These are phyloP conservation scores for Talaromyces piceae DNA, from an alignment of 2,329 filamentous ascomycete genomes.

Conservation along the genomic window DNA sequence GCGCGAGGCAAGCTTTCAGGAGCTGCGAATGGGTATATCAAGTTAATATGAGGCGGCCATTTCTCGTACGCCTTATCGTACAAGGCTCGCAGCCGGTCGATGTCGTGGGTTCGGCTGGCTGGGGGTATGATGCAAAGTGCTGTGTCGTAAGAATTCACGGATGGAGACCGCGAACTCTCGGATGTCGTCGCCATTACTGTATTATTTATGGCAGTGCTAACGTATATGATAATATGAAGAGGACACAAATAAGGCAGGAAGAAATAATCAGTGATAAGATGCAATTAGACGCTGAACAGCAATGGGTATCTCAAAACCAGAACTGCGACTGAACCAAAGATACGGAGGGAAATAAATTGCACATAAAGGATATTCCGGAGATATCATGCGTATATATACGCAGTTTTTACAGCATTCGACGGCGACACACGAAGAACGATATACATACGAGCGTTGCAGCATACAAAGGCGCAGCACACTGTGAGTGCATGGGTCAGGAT, in stretches of 20 bases:
- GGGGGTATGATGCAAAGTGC: slow-evolving; percentile 56
- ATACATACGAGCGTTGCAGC: not conserved
- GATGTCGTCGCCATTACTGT: slow-evolving; percentile 1
- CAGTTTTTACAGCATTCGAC: no score
- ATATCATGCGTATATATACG: no score
- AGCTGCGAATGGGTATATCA: slow-evolving; percentile 59
- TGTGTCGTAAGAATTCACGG: slow-evolving; percentile 46
- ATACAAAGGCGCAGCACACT: not conserved
- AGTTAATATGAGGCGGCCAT: slow-evolving; percentile 62
- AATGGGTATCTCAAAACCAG: not conserved
- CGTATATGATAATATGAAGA: not conserved
- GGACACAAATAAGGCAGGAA: not conserved
- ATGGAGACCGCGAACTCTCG: not conserved
- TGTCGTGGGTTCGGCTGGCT: slow-evolving; percentile 36
- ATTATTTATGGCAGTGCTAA: not conserved
- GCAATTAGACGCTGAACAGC: not conserved
- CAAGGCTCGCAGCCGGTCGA: slow-evolving; percentile 51
- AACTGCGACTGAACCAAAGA: not conserved
- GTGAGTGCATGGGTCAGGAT: slow-evolving; percentile 7
- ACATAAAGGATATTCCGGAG: not conserved
- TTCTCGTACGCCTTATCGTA: slow-evolving; percentile 55
- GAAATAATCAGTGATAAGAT: not conserved
- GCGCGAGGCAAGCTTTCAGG: slow-evolving; percentile 41
- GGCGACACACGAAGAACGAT: not conserved
- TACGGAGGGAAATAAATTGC: not conserved